Conservation (phyloP, 2,329 filamentous ascomycete species). For the Sarocladiaceae sp. region DNA sequence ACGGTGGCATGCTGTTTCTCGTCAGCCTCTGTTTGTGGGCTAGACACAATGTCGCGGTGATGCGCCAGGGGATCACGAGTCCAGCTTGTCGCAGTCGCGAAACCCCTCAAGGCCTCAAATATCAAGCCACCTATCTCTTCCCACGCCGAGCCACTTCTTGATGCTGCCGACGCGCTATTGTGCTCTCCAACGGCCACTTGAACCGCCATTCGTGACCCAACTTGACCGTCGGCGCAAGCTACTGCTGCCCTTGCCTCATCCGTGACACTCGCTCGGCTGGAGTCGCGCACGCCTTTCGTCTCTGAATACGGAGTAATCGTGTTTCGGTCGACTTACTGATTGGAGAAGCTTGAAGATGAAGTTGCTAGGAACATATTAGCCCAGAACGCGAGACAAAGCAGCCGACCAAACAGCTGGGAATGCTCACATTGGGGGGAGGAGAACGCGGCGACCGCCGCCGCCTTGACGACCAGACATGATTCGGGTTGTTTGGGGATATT, state of each 20-base stretch:
- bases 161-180: no score
- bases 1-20: conserved; percentile 66
- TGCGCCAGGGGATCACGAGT: neutral
- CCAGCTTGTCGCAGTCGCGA: neutral
- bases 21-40: no score
- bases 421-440: conserved; percentile 50
- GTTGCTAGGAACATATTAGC: conserved; percentile 31
- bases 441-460: conserved; percentile 52
- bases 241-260: no score
- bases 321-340: conserved; percentile 30
- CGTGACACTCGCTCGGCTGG: no score
- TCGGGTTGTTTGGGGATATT: conserved; percentile 14
- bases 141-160: no score
- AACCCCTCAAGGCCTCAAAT: neutral
- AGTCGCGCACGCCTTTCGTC: no score
- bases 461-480: conserved; percentile 54
- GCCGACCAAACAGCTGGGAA: conserved; percentile 10
- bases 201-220: neutral
- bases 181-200: no score
- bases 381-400: no score
- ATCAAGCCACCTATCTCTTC: no score
- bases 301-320: no score
- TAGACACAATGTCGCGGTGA: no score
- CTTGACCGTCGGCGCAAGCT: neutral
- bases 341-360: conserved; percentile 71